Evolutionary conservation across 202 grass and related monocot species (phyloP).

Genomic region (Elaeis oleifera): DNA sequence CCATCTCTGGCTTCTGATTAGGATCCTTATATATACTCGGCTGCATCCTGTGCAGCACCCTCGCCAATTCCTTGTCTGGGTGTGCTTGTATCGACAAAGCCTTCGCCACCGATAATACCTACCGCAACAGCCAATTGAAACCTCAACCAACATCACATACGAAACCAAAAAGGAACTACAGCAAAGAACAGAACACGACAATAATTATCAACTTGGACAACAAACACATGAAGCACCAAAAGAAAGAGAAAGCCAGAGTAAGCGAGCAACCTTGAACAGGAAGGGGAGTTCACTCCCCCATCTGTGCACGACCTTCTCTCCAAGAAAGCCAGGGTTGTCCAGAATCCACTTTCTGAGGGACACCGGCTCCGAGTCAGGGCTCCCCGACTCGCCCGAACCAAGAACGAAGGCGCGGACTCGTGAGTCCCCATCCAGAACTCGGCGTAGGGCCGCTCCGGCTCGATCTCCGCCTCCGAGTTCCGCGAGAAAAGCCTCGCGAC

Average conservation of each 20-base stretch:
- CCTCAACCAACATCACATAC: background rate
- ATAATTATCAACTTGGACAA: too few species aligned
- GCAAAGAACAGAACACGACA: background rate
- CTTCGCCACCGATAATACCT: slow-evolving; percentile 56
- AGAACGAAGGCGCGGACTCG: slow-evolving; percentile 63
- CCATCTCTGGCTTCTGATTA: slow-evolving; percentile 99
- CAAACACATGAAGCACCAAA: too few species aligned
- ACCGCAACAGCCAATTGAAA: too few species aligned
- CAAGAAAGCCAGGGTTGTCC: slow-evolving; percentile 44
- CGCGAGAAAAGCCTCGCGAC: slow-evolving; percentile 45
- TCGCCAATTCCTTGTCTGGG: slow-evolving; percentile 71
- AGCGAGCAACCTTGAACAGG: slow-evolving; percentile 70
- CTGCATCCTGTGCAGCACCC: slow-evolving; percentile 50
- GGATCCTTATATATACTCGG: slow-evolving; percentile 73
- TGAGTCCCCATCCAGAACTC: slow-evolving; percentile 98
- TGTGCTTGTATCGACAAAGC: slow-evolving; percentile 97
- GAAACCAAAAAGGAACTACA: slow-evolving; percentile 4
- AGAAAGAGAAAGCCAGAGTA: background rate
- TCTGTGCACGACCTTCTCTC: slow-evolving; percentile 36
- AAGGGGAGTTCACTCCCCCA: slow-evolving; percentile 84
- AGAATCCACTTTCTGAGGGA: slow-evolving; percentile 63
- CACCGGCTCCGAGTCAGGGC: background rate
- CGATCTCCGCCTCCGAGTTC: slow-evolving; percentile 12
- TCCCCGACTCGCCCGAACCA: slow-evolving; percentile 7
- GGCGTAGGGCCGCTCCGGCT: slow-evolving; percentile 41